Conservation (phyloP, 2,329 filamentous ascomycete species). For the Monosporascus ibericus region DNA sequence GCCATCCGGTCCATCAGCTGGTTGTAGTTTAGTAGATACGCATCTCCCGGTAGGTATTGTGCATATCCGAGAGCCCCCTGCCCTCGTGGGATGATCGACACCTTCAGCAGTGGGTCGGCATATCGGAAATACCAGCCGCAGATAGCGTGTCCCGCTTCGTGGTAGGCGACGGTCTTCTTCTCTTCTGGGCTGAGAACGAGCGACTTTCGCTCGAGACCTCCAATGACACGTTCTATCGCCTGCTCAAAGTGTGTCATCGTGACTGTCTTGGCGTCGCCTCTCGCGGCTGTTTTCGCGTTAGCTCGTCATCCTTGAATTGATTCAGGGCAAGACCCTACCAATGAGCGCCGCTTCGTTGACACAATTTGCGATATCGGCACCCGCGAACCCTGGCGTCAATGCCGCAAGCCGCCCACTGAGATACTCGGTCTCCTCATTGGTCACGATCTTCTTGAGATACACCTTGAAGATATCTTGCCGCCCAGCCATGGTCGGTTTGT, state of each 20-base stretch:
- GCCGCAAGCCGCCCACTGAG: slow-evolving; percentile 84
- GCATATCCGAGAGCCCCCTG: slow-evolving; percentile 92
- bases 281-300: slow-evolving; percentile 62
- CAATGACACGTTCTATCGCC: slow-evolving; percentile 94
- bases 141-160: slow-evolving; percentile 96
- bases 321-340: slow-evolving; percentile 51
- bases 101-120: slow-evolving; percentile 95
- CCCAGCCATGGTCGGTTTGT: slow-evolving; percentile 93
- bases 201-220: slow-evolving; percentile 95
- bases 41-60: slow-evolving; percentile 92
- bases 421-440: slow-evolving; percentile 81
- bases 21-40: slow-evolving; percentile 90
- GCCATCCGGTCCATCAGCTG: slow-evolving; percentile 99
- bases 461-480: slow-evolving; percentile 94
- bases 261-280: slow-evolving; percentile 72
- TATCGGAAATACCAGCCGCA: slow-evolving; percentile 97
- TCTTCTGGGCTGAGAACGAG: slow-evolving; percentile 88
- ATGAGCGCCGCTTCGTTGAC: slow-evolving; percentile 96
- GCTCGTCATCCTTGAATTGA: slow-evolving; percentile 13
- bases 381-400: slow-evolving; percentile 91
- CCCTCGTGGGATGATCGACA: slow-evolving; percentile 95
- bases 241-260: slow-evolving; percentile 91
- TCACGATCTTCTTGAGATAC: slow-evolving; percentile 91
- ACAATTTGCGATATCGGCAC: slow-evolving; percentile 96
- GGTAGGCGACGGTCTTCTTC: slow-evolving; percentile 94